Evolutionary conservation across 83 land plant genomes (phyloP).

Genomic region (Diphasiastrum complanatum): DNA sequence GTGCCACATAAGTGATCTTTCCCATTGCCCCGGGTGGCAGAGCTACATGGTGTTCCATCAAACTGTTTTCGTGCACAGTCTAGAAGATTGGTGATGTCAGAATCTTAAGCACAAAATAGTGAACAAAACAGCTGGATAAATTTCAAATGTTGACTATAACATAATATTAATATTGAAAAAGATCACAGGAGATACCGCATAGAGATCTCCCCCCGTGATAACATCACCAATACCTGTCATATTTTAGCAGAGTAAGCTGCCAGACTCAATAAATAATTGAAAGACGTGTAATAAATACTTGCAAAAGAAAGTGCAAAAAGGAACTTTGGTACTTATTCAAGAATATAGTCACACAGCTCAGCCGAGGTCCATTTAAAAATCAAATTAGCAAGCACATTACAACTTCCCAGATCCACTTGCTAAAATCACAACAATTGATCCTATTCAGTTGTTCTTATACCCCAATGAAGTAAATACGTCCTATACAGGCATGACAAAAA

Average conservation of each 20-base stretch:
- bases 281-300: neutral
- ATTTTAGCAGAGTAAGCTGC: neutral
- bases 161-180: neutral
- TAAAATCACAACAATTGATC: too few species aligned
- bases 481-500: too few species aligned
- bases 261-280: neutral
- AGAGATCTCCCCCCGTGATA: conserved; percentile 93
- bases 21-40: conserved; percentile 99
- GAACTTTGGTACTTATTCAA: neutral
- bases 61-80: conserved; percentile 91
- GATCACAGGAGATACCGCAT: conserved; percentile 56
- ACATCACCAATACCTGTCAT: conserved; percentile 77
- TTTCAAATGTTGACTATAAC: neutral
- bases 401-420: too few species aligned
- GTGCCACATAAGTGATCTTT: conserved; percentile 85
- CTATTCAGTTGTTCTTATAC: too few species aligned
- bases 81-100: too few species aligned
- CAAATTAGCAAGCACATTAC: too few species aligned
- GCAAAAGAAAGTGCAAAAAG: neutral
- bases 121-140: too few species aligned
- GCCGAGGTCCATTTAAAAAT: too few species aligned
- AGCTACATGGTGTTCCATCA: conserved; percentile 84
- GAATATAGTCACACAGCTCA: too few species aligned
- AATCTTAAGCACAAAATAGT: too few species aligned
- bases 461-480: too few species aligned